Evolutionary conservation across 352 stramenopile genomes (phyloP).

Genomic region (Phytopythium oedochilum): DNA sequence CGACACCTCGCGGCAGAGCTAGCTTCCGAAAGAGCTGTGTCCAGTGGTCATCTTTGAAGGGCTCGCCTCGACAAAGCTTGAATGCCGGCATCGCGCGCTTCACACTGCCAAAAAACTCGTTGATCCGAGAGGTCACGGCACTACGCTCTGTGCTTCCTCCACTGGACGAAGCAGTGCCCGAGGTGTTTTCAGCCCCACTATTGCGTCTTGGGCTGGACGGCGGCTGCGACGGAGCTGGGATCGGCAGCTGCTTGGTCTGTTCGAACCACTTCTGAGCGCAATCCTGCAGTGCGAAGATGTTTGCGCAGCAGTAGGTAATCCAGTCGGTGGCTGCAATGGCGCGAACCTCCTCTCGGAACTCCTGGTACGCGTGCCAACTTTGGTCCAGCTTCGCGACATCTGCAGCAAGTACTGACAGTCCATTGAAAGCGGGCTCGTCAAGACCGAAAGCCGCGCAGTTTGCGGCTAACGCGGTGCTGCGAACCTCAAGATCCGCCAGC

Average conservation of each 20-base stretch:
- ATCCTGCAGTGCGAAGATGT: slow-evolving; percentile 92
- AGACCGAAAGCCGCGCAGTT: slow-evolving; percentile 91
- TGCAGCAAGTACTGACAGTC: slow-evolving; percentile 59
- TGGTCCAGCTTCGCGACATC: slow-evolving; percentile 65
- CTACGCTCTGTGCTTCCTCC: slow-evolving; percentile 35
- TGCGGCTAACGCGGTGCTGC: slow-evolving; percentile 48
- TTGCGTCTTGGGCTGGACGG: slow-evolving; percentile 2
- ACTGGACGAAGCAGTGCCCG: neutral
- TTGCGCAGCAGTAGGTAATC: slow-evolving; percentile 89
- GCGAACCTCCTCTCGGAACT: slow-evolving; percentile 81
- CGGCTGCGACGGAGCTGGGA: neutral
- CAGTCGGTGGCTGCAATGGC: slow-evolving; percentile 83
- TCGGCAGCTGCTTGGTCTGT: slow-evolving; percentile 54
- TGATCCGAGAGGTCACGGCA: slow-evolving; percentile 69
- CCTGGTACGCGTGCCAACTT: slow-evolving; percentile 86
- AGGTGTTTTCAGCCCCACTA: neutral
- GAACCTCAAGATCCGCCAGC: slow-evolving; percentile 59
- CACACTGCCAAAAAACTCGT: slow-evolving; percentile 75
- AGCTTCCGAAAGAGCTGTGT: slow-evolving; percentile 92
- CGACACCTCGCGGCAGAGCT: slow-evolving; percentile 74
- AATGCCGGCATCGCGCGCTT: slow-evolving; percentile 89
- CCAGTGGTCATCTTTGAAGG: slow-evolving; percentile 97
- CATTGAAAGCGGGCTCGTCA: slow-evolving; percentile 77
- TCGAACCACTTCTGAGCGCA: slow-evolving; percentile 89
- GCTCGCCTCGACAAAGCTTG: slow-evolving; percentile 93